Evolutionary conservation across 176 grass and related monocot species (phyloP).

Genomic region (Eragrostis nindensis): DNA sequence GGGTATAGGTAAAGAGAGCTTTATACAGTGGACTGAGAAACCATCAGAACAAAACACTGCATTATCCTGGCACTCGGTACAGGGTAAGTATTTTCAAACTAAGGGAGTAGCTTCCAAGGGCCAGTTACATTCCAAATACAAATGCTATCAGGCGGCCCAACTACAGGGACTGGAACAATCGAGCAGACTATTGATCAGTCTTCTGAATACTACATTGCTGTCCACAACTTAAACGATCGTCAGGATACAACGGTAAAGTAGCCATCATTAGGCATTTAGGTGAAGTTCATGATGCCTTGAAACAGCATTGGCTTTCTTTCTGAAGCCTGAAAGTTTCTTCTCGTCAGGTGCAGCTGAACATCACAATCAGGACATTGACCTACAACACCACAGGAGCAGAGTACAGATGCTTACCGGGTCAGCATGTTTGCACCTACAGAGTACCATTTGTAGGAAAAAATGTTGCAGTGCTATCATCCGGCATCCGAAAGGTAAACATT

Average conservation of each 20-base stretch:
- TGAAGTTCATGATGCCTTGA: neutral
- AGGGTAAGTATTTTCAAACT: slow-evolving; percentile 34
- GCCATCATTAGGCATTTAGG: too few species aligned
- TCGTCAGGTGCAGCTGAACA: slow-evolving; percentile 58
- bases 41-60: slow-evolving; percentile 56
- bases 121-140: neutral
- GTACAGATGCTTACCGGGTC: slow-evolving; percentile 53
- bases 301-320: slow-evolving; percentile 1
- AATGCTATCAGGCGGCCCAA: neutral
- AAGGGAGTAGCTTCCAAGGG: slow-evolving; percentile 1
- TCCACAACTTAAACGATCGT: slow-evolving; percentile 59
- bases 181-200: slow-evolving; percentile 42
- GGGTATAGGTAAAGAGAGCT: slow-evolving; percentile 50
- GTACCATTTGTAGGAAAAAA: slow-evolving; percentile 49
- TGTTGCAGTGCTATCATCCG: slow-evolving; percentile 58
- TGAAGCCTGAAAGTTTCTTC: neutral
- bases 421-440: slow-evolving; percentile 43
- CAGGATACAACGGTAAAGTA: slow-evolving; percentile 41
- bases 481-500: slow-evolving; percentile 39
- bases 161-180: slow-evolving; percentile 61
- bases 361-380: slow-evolving; percentile 51
- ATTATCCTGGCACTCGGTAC: slow-evolving; percentile 51
- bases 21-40: slow-evolving; percentile 53
- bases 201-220: slow-evolving; percentile 57
- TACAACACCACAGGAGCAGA: slow-evolving; percentile 71